phyloP scores from a whole-genome alignment of 78 protist genomes.

The Goniomonas avonlea region DNA sequence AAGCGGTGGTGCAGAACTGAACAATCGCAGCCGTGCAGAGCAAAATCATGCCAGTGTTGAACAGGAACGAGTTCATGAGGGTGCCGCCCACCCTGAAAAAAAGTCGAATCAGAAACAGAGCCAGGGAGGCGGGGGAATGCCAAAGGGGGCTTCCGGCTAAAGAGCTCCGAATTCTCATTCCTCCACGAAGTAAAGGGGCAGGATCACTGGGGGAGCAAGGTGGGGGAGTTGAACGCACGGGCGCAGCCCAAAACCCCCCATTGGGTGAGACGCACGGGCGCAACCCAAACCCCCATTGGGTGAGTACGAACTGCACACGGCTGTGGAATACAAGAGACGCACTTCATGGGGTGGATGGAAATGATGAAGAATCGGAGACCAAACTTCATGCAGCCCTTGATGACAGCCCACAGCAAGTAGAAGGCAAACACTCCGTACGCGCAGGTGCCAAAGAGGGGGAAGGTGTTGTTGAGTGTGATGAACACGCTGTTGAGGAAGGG shows the following conservation, averaged over 20 bases:
- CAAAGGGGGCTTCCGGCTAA: too few relatives aligned
- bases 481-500: conserved; percentile 67
- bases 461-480: conserved; percentile 48
- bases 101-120: too few relatives aligned
- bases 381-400: conserved; percentile 76
- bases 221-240: too few relatives aligned
- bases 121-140: too few relatives aligned
- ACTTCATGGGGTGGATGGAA: conserved; percentile 77
- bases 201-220: too few relatives aligned
- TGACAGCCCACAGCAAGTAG: conserved; percentile 54
- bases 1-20: conserved; percentile 70
- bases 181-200: too few relatives aligned
- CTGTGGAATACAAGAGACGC: too few relatives aligned
- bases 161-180: too few relatives aligned
- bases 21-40: conserved; percentile 58
- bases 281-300: too few relatives aligned
- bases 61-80: conserved; percentile 82
- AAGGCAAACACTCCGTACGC: conserved; percentile 69
- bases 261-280: too few relatives aligned
- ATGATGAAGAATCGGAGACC: conserved; percentile 71
- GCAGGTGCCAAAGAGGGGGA: conserved; percentile 67
- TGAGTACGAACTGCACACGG: too few relatives aligned
- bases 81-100: conserved; percentile 64
- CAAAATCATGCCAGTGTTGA: conserved; percentile 72
- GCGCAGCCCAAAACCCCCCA: too few relatives aligned